Evolutionary conservation across 129 eudicot genomes (phyloP).

Genomic region (Tagetes patula): DNA sequence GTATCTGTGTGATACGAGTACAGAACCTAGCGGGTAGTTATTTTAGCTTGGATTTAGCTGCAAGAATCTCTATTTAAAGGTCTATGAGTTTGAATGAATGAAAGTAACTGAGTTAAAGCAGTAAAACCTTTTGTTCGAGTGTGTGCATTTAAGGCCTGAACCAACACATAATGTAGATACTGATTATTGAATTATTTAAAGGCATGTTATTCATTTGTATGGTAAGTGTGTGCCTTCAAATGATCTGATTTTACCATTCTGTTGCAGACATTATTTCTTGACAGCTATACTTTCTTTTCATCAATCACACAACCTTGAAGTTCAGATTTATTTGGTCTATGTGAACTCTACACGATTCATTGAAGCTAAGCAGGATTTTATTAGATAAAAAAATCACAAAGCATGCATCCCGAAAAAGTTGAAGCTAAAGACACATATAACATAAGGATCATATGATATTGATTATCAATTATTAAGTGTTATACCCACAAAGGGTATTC

Average conservation of each 20-base stretch:
- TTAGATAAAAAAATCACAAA: not conserved
- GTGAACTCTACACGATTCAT: not conserved
- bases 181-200: not conserved
- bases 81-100: no score
- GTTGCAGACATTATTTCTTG: not conserved
- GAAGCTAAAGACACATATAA: not conserved
- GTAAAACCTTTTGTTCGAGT: no score
- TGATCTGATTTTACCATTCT: not conserved
- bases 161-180: not conserved
- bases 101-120: no score
- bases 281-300: not conserved
- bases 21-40: no score
- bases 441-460: not conserved
- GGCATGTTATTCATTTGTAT: not conserved
- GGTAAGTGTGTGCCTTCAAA: not conserved
- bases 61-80: no score
- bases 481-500: not conserved
- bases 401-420: not conserved
- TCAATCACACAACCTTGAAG: constrained; percentile 2
- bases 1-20: no score
- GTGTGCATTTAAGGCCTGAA: no score
- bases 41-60: no score
- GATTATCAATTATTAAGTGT: not conserved
- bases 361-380: not conserved
- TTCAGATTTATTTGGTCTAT: not conserved